Conservation (phyloP, 1,284 basidiomycete genomes). For the Tylopilus sp. region DNA sequence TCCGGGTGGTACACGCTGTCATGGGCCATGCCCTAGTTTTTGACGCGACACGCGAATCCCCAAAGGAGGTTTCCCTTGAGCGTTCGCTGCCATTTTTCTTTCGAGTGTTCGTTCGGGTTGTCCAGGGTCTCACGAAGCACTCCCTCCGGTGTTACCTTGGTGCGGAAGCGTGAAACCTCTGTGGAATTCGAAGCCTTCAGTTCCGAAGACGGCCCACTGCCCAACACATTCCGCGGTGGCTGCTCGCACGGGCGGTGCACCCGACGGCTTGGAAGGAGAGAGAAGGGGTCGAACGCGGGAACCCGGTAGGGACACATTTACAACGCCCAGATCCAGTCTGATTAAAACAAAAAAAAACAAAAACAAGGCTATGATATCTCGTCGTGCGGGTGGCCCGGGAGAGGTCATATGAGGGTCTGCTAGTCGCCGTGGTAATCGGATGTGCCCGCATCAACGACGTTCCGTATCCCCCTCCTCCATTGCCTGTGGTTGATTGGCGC, state of each 20-base stretch:
- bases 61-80: constrained; percentile 2
- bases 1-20: constrained; percentile 13
- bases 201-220: constrained; percentile 14
- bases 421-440: constrained; percentile 27
- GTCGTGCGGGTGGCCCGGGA: constrained; percentile 11
- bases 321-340: constrained; percentile 18
- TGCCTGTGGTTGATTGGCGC: constrained; percentile 19
- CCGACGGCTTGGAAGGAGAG: neutral
- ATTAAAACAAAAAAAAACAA: constrained; percentile 9
- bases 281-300: constrained; percentile 4
- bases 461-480: constrained; percentile 12
- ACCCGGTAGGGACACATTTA: constrained; percentile 12
- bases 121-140: neutral
- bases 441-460: constrained; percentile 10
- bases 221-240: constrained; percentile 5
- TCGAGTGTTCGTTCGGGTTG: no score
- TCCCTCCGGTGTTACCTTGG: neutral
- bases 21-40: no score
- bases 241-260: neutral
- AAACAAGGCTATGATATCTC: neutral
- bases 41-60: constrained; percentile 2
- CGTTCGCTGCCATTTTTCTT: constrained; percentile 2
- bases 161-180: constrained; percentile 13
- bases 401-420: constrained; percentile 25
- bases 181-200: constrained; percentile 16